phyloP scores from a whole-genome alignment of 805 yeast species.

The Kodamaea laetipori region DNA sequence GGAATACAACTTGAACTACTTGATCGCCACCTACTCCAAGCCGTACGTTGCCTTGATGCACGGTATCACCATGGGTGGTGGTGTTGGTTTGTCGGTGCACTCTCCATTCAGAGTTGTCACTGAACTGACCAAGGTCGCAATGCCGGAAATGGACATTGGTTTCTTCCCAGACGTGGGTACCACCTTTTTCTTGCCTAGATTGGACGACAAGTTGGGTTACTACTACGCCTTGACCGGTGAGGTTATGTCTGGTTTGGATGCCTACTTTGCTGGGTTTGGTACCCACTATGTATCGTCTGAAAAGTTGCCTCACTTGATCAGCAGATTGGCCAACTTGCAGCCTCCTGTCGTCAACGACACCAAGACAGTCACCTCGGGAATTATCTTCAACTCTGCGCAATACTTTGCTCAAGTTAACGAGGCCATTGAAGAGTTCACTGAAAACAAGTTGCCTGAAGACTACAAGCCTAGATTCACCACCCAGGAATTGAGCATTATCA shows the following conservation, averaged over 20 bases:
- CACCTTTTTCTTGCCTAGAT: constrained; percentile 80
- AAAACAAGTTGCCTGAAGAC: constrained; percentile 58
- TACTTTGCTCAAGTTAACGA: constrained; percentile 62
- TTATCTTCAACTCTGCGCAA: constrained; percentile 33
- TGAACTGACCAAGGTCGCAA: constrained; percentile 86
- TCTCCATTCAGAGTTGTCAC: constrained; percentile 93
- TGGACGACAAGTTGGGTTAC: constrained; percentile 81
- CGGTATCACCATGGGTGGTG: constrained; percentile 98
- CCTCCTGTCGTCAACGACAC: constrained; percentile 39
- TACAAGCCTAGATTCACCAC: constrained; percentile 59
- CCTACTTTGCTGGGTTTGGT: constrained; percentile 81
- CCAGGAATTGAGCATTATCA: constrained; percentile 65
- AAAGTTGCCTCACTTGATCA: constrained; percentile 60
- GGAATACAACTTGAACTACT: constrained; percentile 81
- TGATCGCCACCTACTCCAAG: constrained; percentile 78
- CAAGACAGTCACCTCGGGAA: constrained; percentile 26
- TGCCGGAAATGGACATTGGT: constrained; percentile 98
- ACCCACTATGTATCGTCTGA: constrained; percentile 83
- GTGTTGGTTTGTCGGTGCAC: constrained; percentile 89
- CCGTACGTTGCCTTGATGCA: constrained; percentile 86
- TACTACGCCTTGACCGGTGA: constrained; percentile 88
- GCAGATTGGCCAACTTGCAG: constrained; percentile 65
- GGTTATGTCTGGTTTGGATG: constrained; percentile 73
- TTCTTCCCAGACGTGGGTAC: constrained; percentile 96
- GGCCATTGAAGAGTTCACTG: constrained; percentile 78